Conservation (phyloP, 2,329 filamentous ascomycete genomes). For the Colletotrichum falcatum region DNA sequence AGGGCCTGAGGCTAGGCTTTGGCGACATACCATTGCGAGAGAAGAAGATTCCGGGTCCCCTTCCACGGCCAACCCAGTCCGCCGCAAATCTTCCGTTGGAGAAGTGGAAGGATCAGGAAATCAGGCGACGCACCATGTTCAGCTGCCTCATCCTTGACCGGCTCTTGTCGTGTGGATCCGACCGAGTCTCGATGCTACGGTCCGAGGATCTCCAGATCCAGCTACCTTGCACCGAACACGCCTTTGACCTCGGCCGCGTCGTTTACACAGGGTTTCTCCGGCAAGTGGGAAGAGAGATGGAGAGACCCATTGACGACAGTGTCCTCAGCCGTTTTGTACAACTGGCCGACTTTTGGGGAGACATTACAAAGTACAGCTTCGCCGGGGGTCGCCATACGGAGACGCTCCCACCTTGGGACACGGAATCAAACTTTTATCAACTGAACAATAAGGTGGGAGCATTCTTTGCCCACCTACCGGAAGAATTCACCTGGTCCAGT, state of each 20-base stretch:
- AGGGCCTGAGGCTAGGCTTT: conserved; percentile 70
- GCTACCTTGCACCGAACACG: conserved; percentile 74
- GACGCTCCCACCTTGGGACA: conserved; percentile 68
- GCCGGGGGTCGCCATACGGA: conserved; percentile 64
- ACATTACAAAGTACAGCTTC: conserved; percentile 68
- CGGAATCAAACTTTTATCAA: conserved; percentile 64
- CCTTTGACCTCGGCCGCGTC: conserved; percentile 72
- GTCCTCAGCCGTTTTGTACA: conserved; percentile 65
- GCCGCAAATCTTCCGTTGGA: conserved; percentile 24
- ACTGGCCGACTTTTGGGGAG: conserved; percentile 70
- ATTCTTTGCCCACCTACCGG: conserved; percentile 57
- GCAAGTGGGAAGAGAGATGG: conserved; percentile 35
- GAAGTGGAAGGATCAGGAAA: conserved; percentile 62
- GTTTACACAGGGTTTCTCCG: conserved; percentile 64
- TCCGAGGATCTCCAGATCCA: conserved; percentile 72
- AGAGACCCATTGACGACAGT: conserved; percentile 55
- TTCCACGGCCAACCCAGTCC: conserved; percentile 40
- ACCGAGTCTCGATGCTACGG: conserved; percentile 69
- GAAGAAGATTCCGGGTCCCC: conserved; percentile 19
- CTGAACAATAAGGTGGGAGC: conserved; percentile 63
- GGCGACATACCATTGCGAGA: conserved; percentile 56
- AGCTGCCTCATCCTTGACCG: conserved; percentile 80
- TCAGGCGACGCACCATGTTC: conserved; percentile 77
- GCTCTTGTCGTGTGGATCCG: conserved; percentile 73
- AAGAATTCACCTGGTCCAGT: conserved; percentile 60